Evolutionary conservation across 2,329 filamentous ascomycete genomes (phyloP).

Genomic region (Monosporascus sp.): DNA sequence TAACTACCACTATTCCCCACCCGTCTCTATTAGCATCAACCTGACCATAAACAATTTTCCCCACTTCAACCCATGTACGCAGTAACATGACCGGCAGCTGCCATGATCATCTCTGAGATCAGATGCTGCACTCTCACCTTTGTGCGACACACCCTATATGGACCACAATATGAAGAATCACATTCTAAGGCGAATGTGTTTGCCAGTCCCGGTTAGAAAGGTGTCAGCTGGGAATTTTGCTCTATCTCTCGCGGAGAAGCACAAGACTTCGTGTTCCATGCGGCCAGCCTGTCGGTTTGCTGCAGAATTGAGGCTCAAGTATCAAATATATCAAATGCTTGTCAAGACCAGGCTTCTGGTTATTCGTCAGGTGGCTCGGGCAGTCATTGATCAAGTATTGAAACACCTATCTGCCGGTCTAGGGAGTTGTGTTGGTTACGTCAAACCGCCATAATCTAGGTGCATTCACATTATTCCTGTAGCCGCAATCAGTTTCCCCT

Average conservation of each 20-base stretch:
- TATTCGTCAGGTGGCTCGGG: neutral
- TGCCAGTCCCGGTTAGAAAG: neutral
- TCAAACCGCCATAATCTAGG: neutral
- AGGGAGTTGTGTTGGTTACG: neutral
- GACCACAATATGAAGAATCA: neutral
- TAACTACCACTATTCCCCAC: neutral
- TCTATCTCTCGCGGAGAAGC: neutral
- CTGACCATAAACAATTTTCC: neutral
- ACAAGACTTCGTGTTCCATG: neutral
- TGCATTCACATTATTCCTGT: too few relatives aligned
- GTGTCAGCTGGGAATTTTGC: neutral
- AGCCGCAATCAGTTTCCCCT: too few relatives aligned
- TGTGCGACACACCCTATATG: neutral
- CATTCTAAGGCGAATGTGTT: neutral
- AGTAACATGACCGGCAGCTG: neutral
- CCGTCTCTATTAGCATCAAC: neutral
- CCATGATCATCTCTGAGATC: neutral
- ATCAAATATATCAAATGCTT: neutral
- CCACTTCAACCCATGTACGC: neutral
- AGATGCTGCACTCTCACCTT: neutral
- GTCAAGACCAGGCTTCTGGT: neutral
- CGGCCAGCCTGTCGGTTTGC: neutral
- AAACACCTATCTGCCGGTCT: neutral
- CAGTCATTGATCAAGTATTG: neutral
- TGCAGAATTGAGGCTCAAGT: neutral